phyloP scores from a whole-genome alignment of 805 yeast species.

The Starmerella etchellsii region DNA sequence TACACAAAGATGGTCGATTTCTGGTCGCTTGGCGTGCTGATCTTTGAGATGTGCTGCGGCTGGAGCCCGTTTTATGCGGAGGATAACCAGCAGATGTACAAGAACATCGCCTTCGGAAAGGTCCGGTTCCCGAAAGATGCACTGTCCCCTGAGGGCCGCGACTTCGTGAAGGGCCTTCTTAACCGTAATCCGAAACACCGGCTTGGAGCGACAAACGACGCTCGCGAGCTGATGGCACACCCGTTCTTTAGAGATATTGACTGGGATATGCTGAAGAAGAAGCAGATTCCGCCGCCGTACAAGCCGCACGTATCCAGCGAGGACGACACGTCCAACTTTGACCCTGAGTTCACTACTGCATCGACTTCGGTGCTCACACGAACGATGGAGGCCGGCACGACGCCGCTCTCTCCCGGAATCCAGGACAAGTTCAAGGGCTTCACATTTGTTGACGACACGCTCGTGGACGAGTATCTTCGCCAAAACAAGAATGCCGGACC shows the following conservation, averaged over 20 bases:
- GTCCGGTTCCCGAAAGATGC: slow-evolving; percentile 96
- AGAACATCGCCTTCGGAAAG: slow-evolving; percentile 96
- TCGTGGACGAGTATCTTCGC: slow-evolving; percentile 73
- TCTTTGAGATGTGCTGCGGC: slow-evolving; percentile 98
- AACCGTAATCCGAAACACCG: slow-evolving; percentile 95
- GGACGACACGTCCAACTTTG: slow-evolving; percentile 91
- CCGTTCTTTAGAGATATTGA: slow-evolving; percentile 85
- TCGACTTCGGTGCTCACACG: slow-evolving; percentile 63
- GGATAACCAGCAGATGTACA: slow-evolving; percentile 96
- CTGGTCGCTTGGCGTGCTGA: slow-evolving; percentile 94
- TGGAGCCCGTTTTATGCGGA: slow-evolving; percentile 99
- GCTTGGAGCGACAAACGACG: slow-evolving; percentile 82
- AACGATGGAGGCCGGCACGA: slow-evolving; percentile 34
- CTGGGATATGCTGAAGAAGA: slow-evolving; percentile 67
- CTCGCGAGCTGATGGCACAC: slow-evolving; percentile 82
- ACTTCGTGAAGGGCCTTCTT: slow-evolving; percentile 86
- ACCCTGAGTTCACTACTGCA: slow-evolving; percentile 92
- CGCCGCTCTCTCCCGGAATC: slow-evolving; percentile 86
- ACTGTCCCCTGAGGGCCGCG: slow-evolving; percentile 80
- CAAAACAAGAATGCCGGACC: background rate
- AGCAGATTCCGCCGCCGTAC: slow-evolving; percentile 90
- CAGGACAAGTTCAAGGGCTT: slow-evolving; percentile 96
- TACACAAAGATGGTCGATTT: slow-evolving; percentile 98
- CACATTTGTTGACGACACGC: slow-evolving; percentile 87
- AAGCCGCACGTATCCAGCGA: slow-evolving; percentile 86